These are phyloP conservation scores for Rhynchospora breviuscula DNA, from an alignment of 176 grass and related monocot genomes.

Conservation along the genomic window DNA sequence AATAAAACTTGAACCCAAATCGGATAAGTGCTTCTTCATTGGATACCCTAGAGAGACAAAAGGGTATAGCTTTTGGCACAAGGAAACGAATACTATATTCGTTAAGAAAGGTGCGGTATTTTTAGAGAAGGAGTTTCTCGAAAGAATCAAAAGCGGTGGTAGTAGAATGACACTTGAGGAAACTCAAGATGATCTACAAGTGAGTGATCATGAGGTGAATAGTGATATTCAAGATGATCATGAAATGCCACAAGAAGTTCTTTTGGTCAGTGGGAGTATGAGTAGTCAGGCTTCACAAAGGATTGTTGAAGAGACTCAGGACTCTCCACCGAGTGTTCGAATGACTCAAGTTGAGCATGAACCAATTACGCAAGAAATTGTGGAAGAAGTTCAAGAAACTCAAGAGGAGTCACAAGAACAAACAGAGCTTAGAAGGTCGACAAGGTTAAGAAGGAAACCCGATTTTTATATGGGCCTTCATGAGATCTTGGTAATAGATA, in stretches of 20 bases:
- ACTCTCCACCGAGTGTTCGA: background rate
- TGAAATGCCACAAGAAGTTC: background rate
- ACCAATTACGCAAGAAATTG: background rate
- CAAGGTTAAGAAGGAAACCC: too few species aligned
- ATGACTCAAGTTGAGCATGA: background rate
- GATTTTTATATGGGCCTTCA: too few species aligned
- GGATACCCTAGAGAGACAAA: too few species aligned
- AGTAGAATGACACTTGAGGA: background rate
- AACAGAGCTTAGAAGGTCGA: background rate
- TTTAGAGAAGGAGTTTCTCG: background rate
- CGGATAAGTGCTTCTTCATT: too few species aligned
- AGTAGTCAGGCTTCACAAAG: background rate
- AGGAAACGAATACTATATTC: too few species aligned
- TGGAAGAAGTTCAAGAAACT: background rate
- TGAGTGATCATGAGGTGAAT: background rate
- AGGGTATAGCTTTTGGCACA: too few species aligned
- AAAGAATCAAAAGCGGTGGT: background rate
- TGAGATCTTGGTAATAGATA: too few species aligned
- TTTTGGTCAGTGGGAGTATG: background rate
- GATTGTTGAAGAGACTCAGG: background rate
- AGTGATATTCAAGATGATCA: background rate
- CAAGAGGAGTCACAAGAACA: background rate
- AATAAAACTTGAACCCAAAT: too few species aligned
- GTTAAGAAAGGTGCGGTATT: background rate
- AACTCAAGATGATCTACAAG: background rate